phyloP scores from a whole-genome alignment of 2,329 filamentous ascomycete species.

The Aspergillus sp. region DNA sequence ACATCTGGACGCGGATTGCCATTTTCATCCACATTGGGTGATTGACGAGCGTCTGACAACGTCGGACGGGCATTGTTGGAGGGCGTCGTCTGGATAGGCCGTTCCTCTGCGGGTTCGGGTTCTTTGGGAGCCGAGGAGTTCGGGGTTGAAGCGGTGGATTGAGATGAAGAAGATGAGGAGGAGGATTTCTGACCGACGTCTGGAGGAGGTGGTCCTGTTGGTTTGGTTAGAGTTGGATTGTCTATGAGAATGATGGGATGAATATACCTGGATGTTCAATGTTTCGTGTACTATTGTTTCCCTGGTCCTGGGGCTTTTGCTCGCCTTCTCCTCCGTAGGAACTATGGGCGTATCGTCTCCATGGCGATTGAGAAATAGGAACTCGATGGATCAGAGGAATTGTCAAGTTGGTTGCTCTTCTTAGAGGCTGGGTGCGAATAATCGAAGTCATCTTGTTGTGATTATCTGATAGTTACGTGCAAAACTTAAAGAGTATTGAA shows the following conservation, averaged over 20 bases:
- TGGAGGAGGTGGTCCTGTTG: conserved; percentile 17
- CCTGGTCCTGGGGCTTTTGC: conserved; percentile 3
- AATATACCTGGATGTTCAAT: conserved; percentile 20
- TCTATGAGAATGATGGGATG: not conserved
- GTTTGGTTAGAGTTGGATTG: not conserved
- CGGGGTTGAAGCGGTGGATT: not conserved
- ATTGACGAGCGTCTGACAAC: conserved; percentile 23
- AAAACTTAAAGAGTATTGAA: too few relatives aligned
- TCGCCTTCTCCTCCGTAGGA: conserved; percentile 14
- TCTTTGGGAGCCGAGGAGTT: conserved; percentile 4
- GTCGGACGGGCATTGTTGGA: conserved; percentile 33
- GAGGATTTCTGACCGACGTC: conserved; percentile 8
- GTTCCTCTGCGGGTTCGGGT: not conserved
- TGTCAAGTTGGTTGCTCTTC: conserved; percentile 1
- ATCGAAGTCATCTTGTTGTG: too few relatives aligned
- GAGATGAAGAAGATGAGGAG: conserved; percentile 1
- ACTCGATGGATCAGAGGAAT: not conserved
- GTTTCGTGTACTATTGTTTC: conserved; percentile 11
- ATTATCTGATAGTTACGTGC: too few relatives aligned
- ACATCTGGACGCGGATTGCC: conserved; percentile 21
- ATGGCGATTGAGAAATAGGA: not conserved
- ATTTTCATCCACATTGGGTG: conserved; percentile 23
- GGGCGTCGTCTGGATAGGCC: conserved; percentile 14
- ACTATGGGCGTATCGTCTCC: conserved; percentile 11
- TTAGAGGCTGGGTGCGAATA: not conserved